These are phyloP conservation scores for Puccinia horiana DNA, from an alignment of 1,284 basidiomycete species.

Conservation along the genomic window DNA sequence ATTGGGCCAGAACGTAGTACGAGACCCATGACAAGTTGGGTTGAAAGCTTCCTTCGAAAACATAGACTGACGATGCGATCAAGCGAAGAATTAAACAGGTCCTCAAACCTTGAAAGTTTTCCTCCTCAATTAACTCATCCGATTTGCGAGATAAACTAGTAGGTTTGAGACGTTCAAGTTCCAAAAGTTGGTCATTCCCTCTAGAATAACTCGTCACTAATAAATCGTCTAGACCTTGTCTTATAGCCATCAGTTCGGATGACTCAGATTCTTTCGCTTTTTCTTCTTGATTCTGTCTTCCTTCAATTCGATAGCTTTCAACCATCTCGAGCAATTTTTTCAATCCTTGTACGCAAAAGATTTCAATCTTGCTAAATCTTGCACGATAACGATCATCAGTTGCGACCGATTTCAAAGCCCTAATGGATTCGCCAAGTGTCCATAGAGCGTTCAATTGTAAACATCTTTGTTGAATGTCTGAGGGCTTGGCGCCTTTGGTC, in stretches of 20 bases:
- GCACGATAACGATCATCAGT: background rate
- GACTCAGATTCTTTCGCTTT: background rate
- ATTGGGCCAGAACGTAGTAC: conserved; percentile 31
- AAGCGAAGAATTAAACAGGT: conserved; percentile 34
- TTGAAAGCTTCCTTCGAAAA: conserved; percentile 30
- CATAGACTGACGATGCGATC: background rate
- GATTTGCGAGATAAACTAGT: background rate
- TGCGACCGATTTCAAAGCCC: conserved; percentile 14
- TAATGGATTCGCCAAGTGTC: conserved; percentile 18
- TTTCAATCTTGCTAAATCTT: conserved; percentile 17
- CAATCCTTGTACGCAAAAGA: conserved; percentile 31
- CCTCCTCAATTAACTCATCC: background rate
- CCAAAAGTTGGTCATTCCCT: conserved; percentile 11
- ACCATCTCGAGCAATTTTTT: conserved; percentile 17
- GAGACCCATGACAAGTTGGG: conserved; percentile 17
- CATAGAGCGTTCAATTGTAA: conserved; percentile 32
- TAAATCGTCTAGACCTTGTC: conserved; percentile 13
- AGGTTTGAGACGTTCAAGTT: conserved; percentile 26
- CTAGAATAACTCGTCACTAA: background rate
- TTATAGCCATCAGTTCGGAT: conserved; percentile 9
- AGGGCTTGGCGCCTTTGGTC: background rate
- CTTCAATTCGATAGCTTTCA: conserved; percentile 16
- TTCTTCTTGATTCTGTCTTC: background rate
- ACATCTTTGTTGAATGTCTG: background rate
- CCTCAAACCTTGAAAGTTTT: conserved; percentile 17